Evolutionary conservation across 169 alveolate genomes (phyloP), one percentile per base, ranked within the genome.

Genomic region (Sarcocystis neurona): DNA sequence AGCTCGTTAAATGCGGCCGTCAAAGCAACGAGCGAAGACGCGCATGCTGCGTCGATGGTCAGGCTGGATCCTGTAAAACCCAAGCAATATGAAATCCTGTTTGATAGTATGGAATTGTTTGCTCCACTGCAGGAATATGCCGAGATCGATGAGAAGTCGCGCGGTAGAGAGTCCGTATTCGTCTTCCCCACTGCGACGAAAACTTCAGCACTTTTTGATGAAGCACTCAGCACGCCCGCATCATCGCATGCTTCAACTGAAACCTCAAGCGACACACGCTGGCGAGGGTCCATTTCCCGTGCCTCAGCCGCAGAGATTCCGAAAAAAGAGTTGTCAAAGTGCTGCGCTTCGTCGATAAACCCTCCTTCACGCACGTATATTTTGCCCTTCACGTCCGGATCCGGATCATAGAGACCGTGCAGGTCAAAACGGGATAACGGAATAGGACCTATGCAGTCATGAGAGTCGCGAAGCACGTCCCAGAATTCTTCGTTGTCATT

Each of bases 341-440:
- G 37, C 32, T 85, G 87, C 47, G 39, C 84, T 1, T n/a, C 12
- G 41, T 80, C 90, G 23, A 89, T 82, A 43, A 89, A 89, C 18
- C 87, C 92, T 18, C 78, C 85, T 3, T 47, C 90, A 48, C 82
- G 39, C 10, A 80, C 79, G 68, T 92, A 92, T 93, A 92, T 94
- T 78, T 91, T 93, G 34, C 93, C 94, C 3, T 84, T 89, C 6
- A 94, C 88, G 50, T 93, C 94, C 15, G 90, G 85, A 78, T 94
- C 96, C 0, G 91, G 78, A 53, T 93, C 93, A 74, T 87, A 94
- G 85, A 77, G 92, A 5, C 77, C 93, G 46, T 93, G 94, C 44
- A 92, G 88, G 80, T 94, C 94, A n/a, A 37, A 32, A 30, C 53
- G 74, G 80, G 60, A 30, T 41, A 15, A 44, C 39, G 60, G 56